Evolutionary conservation across 169 alveolate genomes (phyloP).

Genomic region (Plasmodium relictum): DNA sequence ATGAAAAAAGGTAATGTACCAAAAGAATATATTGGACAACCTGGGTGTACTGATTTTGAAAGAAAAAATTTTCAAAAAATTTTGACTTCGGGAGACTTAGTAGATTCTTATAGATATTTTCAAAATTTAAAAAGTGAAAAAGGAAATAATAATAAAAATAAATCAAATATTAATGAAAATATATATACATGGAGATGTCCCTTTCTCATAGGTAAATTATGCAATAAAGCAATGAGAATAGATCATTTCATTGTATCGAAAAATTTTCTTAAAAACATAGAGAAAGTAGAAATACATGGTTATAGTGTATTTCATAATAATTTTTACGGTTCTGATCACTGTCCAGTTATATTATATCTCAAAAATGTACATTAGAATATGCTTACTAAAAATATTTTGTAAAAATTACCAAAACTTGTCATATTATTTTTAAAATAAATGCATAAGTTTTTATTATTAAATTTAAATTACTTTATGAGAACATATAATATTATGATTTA

Average conservation of each 20-base stretch:
- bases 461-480: too few relatives aligned
- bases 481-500: too few relatives aligned
- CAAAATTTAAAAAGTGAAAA: neutral
- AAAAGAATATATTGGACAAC: slow-evolving; percentile 68
- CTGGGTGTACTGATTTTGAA: slow-evolving; percentile 75
- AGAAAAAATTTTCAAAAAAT: slow-evolving; percentile 52
- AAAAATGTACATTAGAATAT: neutral
- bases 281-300: slow-evolving; percentile 56
- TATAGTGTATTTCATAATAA: slow-evolving; percentile 57
- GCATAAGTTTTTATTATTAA: too few relatives aligned
- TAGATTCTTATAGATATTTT: slow-evolving; percentile 57
- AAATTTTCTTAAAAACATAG: slow-evolving; percentile 20
- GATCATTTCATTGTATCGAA: slow-evolving; percentile 69
- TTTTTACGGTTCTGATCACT: slow-evolving; percentile 74
- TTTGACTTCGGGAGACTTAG: slow-evolving; percentile 35
- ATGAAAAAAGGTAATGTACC: slow-evolving; percentile 75
- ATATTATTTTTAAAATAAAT: too few relatives aligned
- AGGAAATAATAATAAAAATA: neutral
- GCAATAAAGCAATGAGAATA: slow-evolving; percentile 70
- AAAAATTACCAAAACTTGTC: too few relatives aligned
- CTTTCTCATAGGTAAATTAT: slow-evolving; percentile 46
- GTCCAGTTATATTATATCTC: slow-evolving; percentile 67
- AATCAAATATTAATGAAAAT: slow-evolving; percentile 36
- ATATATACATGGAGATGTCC: slow-evolving; percentile 75
- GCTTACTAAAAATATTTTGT: neutral